Evolutionary conservation across 352 stramenopile species (phyloP).

Genomic region (Salisapilia sapeloensis): DNA sequence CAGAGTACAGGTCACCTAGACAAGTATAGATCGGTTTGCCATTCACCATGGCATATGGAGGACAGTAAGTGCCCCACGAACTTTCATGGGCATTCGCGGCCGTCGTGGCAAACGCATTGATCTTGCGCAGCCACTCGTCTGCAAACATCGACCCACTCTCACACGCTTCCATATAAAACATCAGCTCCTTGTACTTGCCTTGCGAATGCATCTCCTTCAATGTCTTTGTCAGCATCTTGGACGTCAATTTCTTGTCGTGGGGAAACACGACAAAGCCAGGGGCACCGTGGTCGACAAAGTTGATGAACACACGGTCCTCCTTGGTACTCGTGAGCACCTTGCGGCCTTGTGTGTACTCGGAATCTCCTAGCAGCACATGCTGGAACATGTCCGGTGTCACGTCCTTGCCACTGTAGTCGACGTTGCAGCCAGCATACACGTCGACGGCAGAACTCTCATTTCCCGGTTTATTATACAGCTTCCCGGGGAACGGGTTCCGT

Average conservation of each 20-base stretch:
- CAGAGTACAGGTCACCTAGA: constrained; percentile 78
- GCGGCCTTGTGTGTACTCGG: constrained; percentile 20
- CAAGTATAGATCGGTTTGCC: constrained; percentile 59
- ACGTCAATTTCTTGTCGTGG: constrained; percentile 46
- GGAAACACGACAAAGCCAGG: constrained; percentile 75
- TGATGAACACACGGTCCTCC: constrained; percentile 84
- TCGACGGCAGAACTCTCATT: constrained; percentile 35
- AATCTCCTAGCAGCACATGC: constrained; percentile 73
- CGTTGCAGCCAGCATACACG: constrained; percentile 73
- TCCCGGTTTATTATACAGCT: constrained; percentile 80
- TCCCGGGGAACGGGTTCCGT: constrained; percentile 75
- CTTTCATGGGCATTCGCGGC: constrained; percentile 78
- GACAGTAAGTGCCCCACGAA: constrained; percentile 83
- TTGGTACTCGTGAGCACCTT: constrained; percentile 75
- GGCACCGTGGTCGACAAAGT: constrained; percentile 86
- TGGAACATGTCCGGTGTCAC: constrained; percentile 81
- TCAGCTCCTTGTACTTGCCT: constrained; percentile 82
- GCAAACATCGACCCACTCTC: constrained; percentile 86
- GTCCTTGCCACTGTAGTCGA: constrained; percentile 58
- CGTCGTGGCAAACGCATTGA: constrained; percentile 81
- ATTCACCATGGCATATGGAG: constrained; percentile 54
- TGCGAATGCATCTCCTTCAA: constrained; percentile 67
- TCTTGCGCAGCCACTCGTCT: constrained; percentile 43
- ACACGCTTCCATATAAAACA: constrained; percentile 87
- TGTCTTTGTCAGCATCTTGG: constrained; percentile 37